phyloP scores from a whole-genome alignment of 1,284 basidiomycete genomes.

The Leccinum pachyderme region DNA sequence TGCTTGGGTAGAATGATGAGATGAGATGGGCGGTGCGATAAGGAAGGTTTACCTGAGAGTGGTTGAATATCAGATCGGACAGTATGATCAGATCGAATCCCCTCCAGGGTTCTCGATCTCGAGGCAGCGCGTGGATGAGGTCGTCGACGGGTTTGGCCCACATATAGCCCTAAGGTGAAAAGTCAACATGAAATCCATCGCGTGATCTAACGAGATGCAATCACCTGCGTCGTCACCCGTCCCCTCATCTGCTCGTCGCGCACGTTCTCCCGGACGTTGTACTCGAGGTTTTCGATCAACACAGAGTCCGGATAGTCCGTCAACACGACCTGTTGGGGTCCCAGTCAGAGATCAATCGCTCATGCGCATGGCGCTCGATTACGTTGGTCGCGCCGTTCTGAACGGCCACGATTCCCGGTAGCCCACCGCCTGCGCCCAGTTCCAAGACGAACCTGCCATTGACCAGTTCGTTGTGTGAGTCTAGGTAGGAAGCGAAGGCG shows the following conservation, averaged over 20 bases:
- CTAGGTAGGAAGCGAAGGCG: slow-evolving; percentile 73
- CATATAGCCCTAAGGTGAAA: slow-evolving; percentile 85
- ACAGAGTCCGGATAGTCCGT: slow-evolving; percentile 90
- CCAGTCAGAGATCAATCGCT: background rate
- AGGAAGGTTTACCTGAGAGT: slow-evolving; percentile 59
- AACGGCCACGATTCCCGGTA: slow-evolving; percentile 77
- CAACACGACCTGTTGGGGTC: slow-evolving; percentile 58
- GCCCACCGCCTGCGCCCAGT: slow-evolving; percentile 89
- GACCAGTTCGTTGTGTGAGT: slow-evolving; percentile 51
- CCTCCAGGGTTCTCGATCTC: slow-evolving; percentile 16
- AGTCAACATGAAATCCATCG: too few species aligned
- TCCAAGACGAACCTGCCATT: slow-evolving; percentile 65
- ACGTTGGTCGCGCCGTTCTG: slow-evolving; percentile 68
- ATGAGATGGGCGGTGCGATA: too few species aligned
- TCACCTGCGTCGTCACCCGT: slow-evolving; percentile 51
- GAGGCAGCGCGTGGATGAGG: slow-evolving; percentile 46
- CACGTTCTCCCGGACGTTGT: slow-evolving; percentile 70
- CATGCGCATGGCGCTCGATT: slow-evolving; percentile 18
- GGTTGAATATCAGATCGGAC: slow-evolving; percentile 91
- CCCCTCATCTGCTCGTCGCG: slow-evolving; percentile 22
- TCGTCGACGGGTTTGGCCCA: slow-evolving; percentile 77
- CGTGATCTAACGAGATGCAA: slow-evolving; percentile 5
- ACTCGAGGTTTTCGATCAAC: slow-evolving; percentile 76
- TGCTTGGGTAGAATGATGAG: slow-evolving; percentile 51
- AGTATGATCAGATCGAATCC: slow-evolving; percentile 83